Percentiles rank a stretch among this genome's conserved stretches.
Evolutionary conservation across 2,329 filamentous ascomycete genomes (phyloP).

Genomic region (Coniella lustricola): DNA sequence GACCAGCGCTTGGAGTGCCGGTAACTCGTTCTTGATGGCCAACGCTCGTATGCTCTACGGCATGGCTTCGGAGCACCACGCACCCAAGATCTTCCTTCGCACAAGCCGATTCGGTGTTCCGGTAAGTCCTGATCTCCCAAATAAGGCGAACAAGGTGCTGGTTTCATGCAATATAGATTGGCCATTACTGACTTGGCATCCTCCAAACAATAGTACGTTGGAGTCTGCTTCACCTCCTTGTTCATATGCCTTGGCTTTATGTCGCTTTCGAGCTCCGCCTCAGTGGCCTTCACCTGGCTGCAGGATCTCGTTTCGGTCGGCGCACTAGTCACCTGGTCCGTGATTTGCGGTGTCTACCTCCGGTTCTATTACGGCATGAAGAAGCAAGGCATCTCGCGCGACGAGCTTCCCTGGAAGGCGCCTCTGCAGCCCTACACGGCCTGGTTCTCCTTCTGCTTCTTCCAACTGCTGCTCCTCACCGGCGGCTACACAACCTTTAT

Average conservation of each 20-base stretch:
- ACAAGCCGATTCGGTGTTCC: constrained; percentile 39
- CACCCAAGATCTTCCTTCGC: constrained; percentile 44
- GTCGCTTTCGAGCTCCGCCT: constrained; percentile 7
- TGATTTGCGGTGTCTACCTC: constrained; percentile 25
- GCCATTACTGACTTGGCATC: constrained; percentile 16
- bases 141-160: not conserved
- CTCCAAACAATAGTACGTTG: constrained; percentile 1
- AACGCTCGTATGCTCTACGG: constrained; percentile 47
- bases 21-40: constrained; percentile 49
- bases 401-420: constrained; percentile 3
- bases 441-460: constrained; percentile 2
- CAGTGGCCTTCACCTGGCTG: constrained; percentile 18
- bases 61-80: constrained; percentile 45
- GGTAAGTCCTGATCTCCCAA: constrained; percentile 9
- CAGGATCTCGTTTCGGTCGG: constrained; percentile 24
- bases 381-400: constrained; percentile 18
- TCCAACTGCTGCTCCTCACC: constrained; percentile 8
- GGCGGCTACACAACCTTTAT: constrained; percentile 10
- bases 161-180: constrained; percentile 3
- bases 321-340: constrained; percentile 25
- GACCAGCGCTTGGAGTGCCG: constrained; percentile 42
- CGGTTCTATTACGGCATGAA: constrained; percentile 23
- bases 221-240: not conserved
- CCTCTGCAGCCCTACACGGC: constrained; percentile 7
- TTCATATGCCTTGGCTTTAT: constrained; percentile 8